These are phyloP conservation scores for Spiraea crenata DNA, from an alignment of 331 rosid genomes.

Conservation along the genomic window DNA sequence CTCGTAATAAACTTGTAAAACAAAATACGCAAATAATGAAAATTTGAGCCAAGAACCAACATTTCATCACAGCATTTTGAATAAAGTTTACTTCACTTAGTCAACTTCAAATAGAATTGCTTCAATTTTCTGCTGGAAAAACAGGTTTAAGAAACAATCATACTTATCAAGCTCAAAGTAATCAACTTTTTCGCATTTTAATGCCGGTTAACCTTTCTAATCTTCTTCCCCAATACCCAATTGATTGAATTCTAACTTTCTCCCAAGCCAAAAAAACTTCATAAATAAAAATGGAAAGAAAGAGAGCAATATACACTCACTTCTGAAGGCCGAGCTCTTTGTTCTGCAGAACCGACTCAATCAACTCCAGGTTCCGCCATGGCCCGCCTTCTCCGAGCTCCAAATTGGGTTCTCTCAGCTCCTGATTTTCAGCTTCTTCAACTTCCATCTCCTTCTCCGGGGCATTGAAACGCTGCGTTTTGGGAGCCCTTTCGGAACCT, in stretches of 20 bases:
- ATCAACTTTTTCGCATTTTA: background rate
- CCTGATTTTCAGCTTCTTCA: slow-evolving; percentile 11
- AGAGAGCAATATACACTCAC: slow-evolving; percentile 36
- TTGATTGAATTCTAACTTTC: background rate
- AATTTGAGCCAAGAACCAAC: background rate
- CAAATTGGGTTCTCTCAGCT: slow-evolving; percentile 5
- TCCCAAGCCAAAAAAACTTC: slow-evolving; percentile 7
- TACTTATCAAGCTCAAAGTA: background rate
- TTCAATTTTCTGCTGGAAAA: background rate
- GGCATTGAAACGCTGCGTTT: slow-evolving; percentile 31
- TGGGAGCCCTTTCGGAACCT: slow-evolving; percentile 30
- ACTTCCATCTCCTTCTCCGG: slow-evolving; percentile 24
- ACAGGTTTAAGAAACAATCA: background rate
- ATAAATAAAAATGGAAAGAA: background rate
- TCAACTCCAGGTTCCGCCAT: slow-evolving; percentile 73
- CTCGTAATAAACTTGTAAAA: background rate
- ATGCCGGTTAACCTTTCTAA: background rate
- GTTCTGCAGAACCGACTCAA: slow-evolving; percentile 51
- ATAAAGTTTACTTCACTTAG: background rate
- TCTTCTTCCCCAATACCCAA: background rate
- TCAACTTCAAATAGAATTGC: background rate
- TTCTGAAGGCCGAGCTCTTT: slow-evolving; percentile 50
- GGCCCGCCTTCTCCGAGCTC: slow-evolving; percentile 29
- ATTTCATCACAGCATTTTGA: background rate
- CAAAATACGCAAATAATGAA: background rate